A percentile compares a stretch with the other conserved stretches of the same genome.
Evolutionary conservation across 148 eudicot species (phyloP).

Genomic region (Mesembryanthemum crystallinum): DNA sequence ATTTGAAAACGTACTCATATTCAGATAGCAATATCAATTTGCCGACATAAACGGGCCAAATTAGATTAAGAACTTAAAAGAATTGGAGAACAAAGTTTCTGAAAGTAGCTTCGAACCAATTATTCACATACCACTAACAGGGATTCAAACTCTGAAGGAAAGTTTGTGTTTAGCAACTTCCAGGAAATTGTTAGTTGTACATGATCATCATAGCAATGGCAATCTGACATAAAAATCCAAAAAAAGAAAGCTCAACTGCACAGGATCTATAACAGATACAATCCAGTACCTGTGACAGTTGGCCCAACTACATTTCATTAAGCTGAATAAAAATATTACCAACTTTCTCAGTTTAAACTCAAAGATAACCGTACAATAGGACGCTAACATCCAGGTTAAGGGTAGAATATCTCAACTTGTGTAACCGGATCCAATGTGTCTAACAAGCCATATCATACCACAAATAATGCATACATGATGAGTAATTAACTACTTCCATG

Average conservation of each 20-base stretch:
- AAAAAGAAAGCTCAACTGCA: background rate
- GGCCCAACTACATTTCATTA: conserved; percentile 12
- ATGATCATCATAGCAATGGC: background rate
- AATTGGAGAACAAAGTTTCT: background rate
- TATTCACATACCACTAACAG: background rate
- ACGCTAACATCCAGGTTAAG: conserved; percentile 5
- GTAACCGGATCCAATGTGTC: conserved; percentile 9
- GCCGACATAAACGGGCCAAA: no score
- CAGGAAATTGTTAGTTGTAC: background rate
- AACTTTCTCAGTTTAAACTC: background rate
- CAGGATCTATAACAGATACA: conserved; percentile 6
- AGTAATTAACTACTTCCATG: conserved; percentile 7
- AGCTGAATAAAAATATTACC: background rate
- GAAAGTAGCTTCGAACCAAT: background rate
- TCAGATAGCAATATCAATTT: no score
- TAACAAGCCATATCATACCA: conserved; percentile 20
- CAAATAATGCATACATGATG: conserved; percentile 1
- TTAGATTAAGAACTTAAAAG: no score
- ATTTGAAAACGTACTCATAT: no score
- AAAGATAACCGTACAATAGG: conserved; percentile 5
- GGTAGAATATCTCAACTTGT: background rate
- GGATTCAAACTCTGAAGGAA: background rate
- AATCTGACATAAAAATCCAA: background rate
- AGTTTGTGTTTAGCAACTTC: background rate
- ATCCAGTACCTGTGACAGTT: conserved; percentile 7